A percentile compares a stretch with the other conserved stretches of the same genome.
Evolutionary conservation across 2,329 filamentous ascomycete species (phyloP).

Genomic region (Septoria linicola): DNA sequence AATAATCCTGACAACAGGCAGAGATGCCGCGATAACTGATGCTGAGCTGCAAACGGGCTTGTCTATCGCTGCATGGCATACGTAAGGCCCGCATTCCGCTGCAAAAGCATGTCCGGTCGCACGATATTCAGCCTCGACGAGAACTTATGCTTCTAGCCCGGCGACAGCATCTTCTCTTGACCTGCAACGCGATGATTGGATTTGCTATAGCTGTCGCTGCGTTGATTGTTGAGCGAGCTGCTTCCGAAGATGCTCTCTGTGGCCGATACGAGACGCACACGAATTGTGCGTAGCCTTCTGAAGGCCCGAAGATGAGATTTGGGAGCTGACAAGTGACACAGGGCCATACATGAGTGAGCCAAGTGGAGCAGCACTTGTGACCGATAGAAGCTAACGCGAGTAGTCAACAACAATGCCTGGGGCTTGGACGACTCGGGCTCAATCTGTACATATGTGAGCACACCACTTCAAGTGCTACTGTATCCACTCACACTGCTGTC

Average conservation of each 20-base stretch:
- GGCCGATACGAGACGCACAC: conserved; percentile 15
- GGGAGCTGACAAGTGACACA: conserved; percentile 3
- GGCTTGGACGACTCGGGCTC: conserved; percentile 19
- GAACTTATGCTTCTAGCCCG: conserved; percentile 10
- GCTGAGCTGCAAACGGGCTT: too few relatives aligned
- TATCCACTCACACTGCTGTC: background rate
- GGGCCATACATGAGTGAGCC: conserved; percentile 10
- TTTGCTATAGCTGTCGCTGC: conserved; percentile 2
- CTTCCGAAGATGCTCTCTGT: conserved; percentile 16
- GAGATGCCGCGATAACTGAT: too few relatives aligned
- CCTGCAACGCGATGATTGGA: conserved; percentile 18
- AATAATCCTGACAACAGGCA: too few relatives aligned
- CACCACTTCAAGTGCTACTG: background rate
- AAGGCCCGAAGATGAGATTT: background rate
- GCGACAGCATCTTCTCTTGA: conserved; percentile 14
- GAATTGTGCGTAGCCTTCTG: conserved; percentile 4
- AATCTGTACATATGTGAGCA: conserved; percentile 20
- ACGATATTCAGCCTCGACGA: conserved; percentile 18
- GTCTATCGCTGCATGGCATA: conserved; percentile 2
- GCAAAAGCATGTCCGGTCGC: conserved; percentile 13
- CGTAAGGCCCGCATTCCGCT: background rate
- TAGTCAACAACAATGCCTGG: conserved; percentile 26
- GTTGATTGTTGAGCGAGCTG: conserved; percentile 1
- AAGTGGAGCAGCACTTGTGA: background rate
- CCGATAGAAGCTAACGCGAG: background rate